Evolutionary conservation across 2,329 filamentous ascomycete species (phyloP).

Genomic region (Colletotrichum sansevieriae): DNA sequence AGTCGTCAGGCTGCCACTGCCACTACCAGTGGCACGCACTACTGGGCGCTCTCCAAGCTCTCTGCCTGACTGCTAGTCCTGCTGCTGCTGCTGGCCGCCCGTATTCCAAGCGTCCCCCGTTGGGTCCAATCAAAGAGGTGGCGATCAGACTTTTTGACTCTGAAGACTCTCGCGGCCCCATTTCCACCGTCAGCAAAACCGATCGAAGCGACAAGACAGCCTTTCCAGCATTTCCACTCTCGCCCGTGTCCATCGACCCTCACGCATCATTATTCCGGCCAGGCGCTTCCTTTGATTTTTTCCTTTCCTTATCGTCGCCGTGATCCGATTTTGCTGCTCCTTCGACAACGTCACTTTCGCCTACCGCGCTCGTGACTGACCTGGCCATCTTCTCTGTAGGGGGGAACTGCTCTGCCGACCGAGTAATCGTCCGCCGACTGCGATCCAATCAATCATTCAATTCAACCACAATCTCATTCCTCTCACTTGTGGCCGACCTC

Average conservation of each 20-base stretch:
- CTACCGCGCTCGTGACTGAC: slow-evolving; percentile 35
- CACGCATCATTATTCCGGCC: slow-evolving; percentile 33
- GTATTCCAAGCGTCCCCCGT: slow-evolving; percentile 30
- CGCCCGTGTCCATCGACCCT: slow-evolving; percentile 35
- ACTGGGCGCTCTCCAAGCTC: not conserved
- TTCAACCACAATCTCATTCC: slow-evolving; percentile 24
- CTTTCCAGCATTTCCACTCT: slow-evolving; percentile 35
- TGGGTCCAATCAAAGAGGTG: slow-evolving; percentile 51
- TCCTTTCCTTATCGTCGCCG: slow-evolving; percentile 32
- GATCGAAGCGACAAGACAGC: slow-evolving; percentile 36
- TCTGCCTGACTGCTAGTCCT: slow-evolving; percentile 13
- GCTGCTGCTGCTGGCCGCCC: slow-evolving; percentile 19
- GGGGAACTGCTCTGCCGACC: slow-evolving; percentile 30
- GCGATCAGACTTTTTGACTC: slow-evolving; percentile 53
- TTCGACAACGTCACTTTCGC: slow-evolving; percentile 11
- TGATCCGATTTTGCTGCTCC: slow-evolving; percentile 20
- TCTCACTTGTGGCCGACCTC: slow-evolving; percentile 52
- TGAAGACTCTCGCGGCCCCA: slow-evolving; percentile 41
- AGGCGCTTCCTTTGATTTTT: slow-evolving; percentile 42
- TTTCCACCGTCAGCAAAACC: slow-evolving; percentile 40
- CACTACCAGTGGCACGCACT: no score
- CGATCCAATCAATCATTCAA: slow-evolving; percentile 33
- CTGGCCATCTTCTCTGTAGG: slow-evolving; percentile 40
- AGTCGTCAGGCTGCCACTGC: slow-evolving; percentile 30
- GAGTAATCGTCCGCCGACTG: slow-evolving; percentile 19